Conservation (phyloP, 768 basidiomycete genomes). For the Tylopilus sp. region DNA sequence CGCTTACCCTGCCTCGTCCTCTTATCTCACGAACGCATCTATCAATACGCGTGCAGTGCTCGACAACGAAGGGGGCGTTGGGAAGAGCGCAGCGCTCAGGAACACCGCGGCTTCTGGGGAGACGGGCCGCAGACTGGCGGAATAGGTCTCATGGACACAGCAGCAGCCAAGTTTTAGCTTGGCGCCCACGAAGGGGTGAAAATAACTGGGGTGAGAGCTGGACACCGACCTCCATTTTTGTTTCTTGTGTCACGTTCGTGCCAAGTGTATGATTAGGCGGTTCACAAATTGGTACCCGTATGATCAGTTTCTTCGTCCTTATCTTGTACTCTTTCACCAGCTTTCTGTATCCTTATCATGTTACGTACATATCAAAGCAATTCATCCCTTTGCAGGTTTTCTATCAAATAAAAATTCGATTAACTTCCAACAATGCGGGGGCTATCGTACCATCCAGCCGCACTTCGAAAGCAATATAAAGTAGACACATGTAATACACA, state of each 20-base stretch:
- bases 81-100: slow-evolving; percentile 46
- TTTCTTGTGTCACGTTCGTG: slow-evolving; percentile 10
- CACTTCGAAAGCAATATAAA: slow-evolving; percentile 26
- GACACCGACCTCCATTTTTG: background rate
- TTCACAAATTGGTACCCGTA: background rate
- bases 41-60: slow-evolving; percentile 39
- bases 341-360: background rate
- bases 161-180: slow-evolving; percentile 39
- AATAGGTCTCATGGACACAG: slow-evolving; percentile 40
- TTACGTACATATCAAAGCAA: background rate
- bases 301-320: background rate
- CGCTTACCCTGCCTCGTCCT: slow-evolving; percentile 52
- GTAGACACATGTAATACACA: slow-evolving; percentile 32
- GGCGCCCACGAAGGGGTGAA: slow-evolving; percentile 47
- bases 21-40: slow-evolving; percentile 44
- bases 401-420: slow-evolving; percentile 18
- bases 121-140: slow-evolving; percentile 44
- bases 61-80: slow-evolving; percentile 42
- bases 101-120: slow-evolving; percentile 41
- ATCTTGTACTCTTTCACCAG: slow-evolving; percentile 11
- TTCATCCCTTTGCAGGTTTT: background rate
- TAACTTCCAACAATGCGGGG: slow-evolving; percentile 19
- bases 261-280: slow-evolving; percentile 26
- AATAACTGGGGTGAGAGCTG: slow-evolving; percentile 17
- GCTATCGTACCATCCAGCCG: slow-evolving; percentile 8